Percentiles rank a stretch among this genome's conserved stretches.
These are phyloP conservation scores for Xylariales sp. DNA, from an alignment of 2,329 filamentous ascomycete species.

Conservation along the genomic window DNA sequence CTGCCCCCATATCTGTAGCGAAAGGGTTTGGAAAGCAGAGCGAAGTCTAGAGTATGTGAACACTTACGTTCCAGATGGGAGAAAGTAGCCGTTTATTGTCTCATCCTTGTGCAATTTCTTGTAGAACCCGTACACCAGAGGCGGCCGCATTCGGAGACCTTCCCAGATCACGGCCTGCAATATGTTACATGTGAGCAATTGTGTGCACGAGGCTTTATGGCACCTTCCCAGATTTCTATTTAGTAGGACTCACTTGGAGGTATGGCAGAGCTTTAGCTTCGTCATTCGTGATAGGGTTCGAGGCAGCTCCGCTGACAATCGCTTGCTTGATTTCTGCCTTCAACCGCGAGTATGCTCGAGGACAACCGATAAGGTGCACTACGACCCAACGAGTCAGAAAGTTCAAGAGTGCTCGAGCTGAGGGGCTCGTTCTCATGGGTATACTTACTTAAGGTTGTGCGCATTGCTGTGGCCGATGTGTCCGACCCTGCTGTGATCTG, in stretches of 20 bases:
- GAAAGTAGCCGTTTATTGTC: constrained; percentile 13
- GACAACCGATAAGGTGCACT: constrained; percentile 4
- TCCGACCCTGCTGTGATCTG: no score
- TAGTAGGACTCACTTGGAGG: constrained; percentile 3
- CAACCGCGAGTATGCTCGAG: constrained; percentile 6
- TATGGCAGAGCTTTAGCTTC: constrained; percentile 7
- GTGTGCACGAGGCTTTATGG: no score
- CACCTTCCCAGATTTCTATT: no score
- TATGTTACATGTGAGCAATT: neutral
- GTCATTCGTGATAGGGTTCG: constrained; percentile 6
- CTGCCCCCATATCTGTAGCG: neutral
- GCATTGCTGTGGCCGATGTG: no score
- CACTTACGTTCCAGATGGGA: constrained; percentile 24
- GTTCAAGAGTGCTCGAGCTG: no score
- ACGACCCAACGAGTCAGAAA: no score
- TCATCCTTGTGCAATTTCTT: constrained; percentile 4
- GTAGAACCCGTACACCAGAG: constrained; percentile 4
- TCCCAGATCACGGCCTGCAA: constrained; percentile 5
- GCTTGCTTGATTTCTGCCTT: constrained; percentile 4
- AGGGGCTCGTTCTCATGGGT: no score
- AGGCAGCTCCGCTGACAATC: neutral
- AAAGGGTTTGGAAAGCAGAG: neutral
- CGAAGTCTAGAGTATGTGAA: no score
- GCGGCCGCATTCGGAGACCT: constrained; percentile 5
- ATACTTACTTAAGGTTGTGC: no score